A percentile compares a stretch with the other conserved stretches of the same genome.
Evolutionary conservation across 2,329 filamentous ascomycete genomes (phyloP).

Genomic region (Pseudocercospora pini-densiflorae): DNA sequence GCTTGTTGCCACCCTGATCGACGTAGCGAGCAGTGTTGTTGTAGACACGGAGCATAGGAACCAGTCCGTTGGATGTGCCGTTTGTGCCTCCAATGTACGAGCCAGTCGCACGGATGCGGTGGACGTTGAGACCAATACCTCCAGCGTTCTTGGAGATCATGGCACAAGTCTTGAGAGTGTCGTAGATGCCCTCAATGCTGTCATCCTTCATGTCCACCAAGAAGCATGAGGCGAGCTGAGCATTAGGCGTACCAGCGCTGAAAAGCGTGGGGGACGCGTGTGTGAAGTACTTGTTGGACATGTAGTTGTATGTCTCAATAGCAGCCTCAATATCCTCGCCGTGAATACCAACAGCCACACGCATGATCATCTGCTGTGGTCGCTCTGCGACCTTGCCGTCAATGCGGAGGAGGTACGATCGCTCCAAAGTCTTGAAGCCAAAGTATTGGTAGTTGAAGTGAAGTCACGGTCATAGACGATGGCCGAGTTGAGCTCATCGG

Average conservation of each 20-base stretch:
- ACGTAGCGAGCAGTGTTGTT: conserved; percentile 99
- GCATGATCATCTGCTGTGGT: conserved; percentile 99
- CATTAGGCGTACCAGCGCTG: conserved; percentile 93
- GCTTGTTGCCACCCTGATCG: conserved; percentile 99
- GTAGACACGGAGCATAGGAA: conserved; percentile 98
- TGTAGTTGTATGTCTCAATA: conserved; percentile 97
- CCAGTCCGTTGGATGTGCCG: conserved; percentile 94
- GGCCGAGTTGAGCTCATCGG: conserved; percentile 95
- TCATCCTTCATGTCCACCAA: conserved; percentile 99
- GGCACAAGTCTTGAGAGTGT: conserved; percentile 97
- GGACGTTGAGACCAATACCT: conserved; percentile 94
- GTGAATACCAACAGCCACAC: conserved; percentile 96
- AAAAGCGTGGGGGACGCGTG: conserved; percentile 98
- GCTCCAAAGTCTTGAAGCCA: conserved; percentile 98
- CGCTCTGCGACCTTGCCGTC: conserved; percentile 96
- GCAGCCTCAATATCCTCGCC: conserved; percentile 92
- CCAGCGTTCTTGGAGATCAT: conserved; percentile 99
- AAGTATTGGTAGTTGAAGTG: conserved; percentile 99
- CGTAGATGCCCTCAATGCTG: conserved; percentile 99
- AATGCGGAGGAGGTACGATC: conserved; percentile 94
- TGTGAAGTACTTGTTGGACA: conserved; percentile 99
- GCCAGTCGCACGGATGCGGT: conserved; percentile 95
- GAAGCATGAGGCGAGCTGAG: conserved; percentile 97
- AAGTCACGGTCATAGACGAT: conserved; percentile 99
- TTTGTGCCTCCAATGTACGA: conserved; percentile 99